Conservation (phyloP, 371 early-diverging fungal species). For the Apophysomyces trapeziformis region DNA sequence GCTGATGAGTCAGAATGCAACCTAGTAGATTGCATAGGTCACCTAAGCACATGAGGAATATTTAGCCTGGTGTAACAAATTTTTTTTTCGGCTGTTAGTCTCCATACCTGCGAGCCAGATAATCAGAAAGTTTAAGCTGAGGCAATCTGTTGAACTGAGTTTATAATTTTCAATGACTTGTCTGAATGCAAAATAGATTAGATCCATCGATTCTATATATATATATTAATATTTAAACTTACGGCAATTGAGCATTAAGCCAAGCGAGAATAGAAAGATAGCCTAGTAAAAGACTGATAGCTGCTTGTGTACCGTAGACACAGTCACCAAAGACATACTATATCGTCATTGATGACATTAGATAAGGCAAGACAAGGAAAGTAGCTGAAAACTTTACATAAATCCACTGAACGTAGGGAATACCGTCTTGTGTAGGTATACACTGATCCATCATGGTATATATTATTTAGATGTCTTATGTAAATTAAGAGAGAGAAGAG, state of each 20-base stretch:
- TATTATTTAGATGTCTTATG: background rate
- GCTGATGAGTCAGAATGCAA: conserved; percentile 70
- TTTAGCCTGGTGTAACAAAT: background rate
- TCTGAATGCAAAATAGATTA: conserved; percentile 30
- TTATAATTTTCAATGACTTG: conserved; percentile 64
- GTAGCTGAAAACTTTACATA: conserved; percentile 27
- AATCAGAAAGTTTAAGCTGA: conserved; percentile 61
- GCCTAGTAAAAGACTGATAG: conserved; percentile 49
- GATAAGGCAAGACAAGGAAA: background rate
- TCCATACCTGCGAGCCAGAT: conserved; percentile 69
- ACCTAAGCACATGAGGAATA: conserved; percentile 40
- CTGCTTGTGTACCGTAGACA: conserved; percentile 45
- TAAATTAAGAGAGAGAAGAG: conserved; percentile 16
- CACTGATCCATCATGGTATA: conserved; percentile 25
- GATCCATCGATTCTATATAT: too few relatives aligned
- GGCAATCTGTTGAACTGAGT: conserved; percentile 51
- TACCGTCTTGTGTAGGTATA: conserved; percentile 34
- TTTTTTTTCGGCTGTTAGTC: background rate
- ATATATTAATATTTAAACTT: conserved; percentile 29
- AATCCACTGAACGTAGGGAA: conserved; percentile 38
- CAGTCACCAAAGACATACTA: conserved; percentile 58
- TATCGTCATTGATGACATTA: background rate
- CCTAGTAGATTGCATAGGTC: conserved; percentile 75
- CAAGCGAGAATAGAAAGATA: conserved; percentile 68
- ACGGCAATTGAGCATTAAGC: conserved; percentile 79